Conservation (phyloP, 139 green algal genomes). For the Edaphochlamys debaryana region DNA sequence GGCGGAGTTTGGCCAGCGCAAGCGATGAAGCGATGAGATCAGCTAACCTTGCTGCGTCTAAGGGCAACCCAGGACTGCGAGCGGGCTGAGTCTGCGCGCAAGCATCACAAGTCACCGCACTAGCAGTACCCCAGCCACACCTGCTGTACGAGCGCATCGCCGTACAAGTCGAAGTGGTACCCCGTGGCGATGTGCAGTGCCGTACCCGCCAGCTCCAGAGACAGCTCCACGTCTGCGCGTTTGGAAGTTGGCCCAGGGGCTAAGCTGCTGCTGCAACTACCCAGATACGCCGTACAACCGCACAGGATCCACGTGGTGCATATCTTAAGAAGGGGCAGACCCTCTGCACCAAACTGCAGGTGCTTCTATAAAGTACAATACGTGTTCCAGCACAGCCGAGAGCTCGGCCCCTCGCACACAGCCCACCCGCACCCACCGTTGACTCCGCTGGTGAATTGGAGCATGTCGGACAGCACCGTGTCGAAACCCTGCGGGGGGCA, state of each 20-base stretch:
- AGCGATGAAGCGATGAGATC: too few relatives aligned
- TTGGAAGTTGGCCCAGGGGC: too few relatives aligned
- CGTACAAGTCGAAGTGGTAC: constrained; percentile 61
- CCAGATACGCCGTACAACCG: not conserved
- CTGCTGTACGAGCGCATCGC: constrained; percentile 17
- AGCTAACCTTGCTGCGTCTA: too few relatives aligned
- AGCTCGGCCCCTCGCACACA: too few relatives aligned
- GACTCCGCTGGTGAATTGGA: constrained; percentile 73
- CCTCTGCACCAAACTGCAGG: too few relatives aligned
- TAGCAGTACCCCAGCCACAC: not conserved
- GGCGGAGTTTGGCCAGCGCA: too few relatives aligned
- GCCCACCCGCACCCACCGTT: constrained; percentile 43
- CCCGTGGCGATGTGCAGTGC: constrained; percentile 81
- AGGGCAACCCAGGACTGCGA: too few relatives aligned
- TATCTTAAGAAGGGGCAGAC: not conserved
- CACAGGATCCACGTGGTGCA: not conserved
- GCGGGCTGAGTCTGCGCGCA: too few relatives aligned
- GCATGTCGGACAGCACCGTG: constrained; percentile 86
- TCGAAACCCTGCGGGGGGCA: constrained; percentile 69
- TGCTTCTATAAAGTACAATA: too few relatives aligned
- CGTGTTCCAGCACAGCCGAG: too few relatives aligned
- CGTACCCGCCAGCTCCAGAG: constrained; percentile 77
- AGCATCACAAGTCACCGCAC: too few relatives aligned
- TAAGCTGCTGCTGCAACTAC: too few relatives aligned
- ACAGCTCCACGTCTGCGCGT: constrained; percentile 73